phyloP scores from a whole-genome alignment of 768 basidiomycete genomes.

The Cystobasidium onofrii region DNA sequence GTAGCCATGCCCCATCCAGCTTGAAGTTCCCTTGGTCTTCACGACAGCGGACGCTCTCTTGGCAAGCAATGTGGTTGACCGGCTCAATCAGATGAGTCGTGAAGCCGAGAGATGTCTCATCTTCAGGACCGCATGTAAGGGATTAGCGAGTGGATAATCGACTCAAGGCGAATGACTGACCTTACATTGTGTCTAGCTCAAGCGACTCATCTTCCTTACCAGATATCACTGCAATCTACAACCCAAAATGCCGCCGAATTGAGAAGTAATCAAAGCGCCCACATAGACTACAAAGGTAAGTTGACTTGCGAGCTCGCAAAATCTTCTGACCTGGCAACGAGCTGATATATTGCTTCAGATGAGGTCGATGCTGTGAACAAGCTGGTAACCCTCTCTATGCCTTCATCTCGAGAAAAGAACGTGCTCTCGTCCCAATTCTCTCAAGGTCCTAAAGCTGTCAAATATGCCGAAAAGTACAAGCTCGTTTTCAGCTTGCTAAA shows the following conservation, averaged over 20 bases:
- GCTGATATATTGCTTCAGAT: neutral
- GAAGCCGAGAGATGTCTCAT: neutral
- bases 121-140: conserved; percentile 1
- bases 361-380: neutral
- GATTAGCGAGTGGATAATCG: neutral
- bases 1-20: neutral
- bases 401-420: neutral
- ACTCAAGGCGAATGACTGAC: neutral
- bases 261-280: neutral
- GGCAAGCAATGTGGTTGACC: neutral
- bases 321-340: too few species aligned
- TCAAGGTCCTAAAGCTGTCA: conserved; percentile 54
- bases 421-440: conserved; percentile 48
- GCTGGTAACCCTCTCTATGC: conserved; percentile 37
- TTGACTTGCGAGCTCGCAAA: neutral
- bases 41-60: neutral
- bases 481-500: conserved; percentile 88
- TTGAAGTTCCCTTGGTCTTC: conserved; percentile 18
- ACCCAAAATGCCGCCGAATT: neutral
- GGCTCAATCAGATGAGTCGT: neutral
- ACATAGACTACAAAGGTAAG: neutral
- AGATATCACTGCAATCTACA: neutral
- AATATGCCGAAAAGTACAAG: conserved; percentile 72
- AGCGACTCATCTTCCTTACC: neutral
- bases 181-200: neutral